Evolutionary conservation across 2,329 filamentous ascomycete species (phyloP).

Genomic region (Cordyceps tenuipes): DNA sequence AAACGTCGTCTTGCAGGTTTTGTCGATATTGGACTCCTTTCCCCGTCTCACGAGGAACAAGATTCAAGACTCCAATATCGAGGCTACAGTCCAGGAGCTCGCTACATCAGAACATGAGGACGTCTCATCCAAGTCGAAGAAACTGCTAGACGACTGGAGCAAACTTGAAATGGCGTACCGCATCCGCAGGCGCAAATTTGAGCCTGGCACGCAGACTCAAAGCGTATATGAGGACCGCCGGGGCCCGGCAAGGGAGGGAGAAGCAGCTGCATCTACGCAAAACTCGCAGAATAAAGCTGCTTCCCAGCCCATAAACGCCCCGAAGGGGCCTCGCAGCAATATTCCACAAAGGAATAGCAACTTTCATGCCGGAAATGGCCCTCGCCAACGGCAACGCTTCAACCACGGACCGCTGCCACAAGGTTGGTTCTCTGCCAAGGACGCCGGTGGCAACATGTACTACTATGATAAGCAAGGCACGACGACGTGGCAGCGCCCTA

Average conservation of each 20-base stretch:
- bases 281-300: constrained; percentile 32
- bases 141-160: constrained; percentile 76
- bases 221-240: constrained; percentile 59
- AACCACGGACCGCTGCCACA: constrained; percentile 51
- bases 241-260: constrained; percentile 33
- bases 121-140: constrained; percentile 62
- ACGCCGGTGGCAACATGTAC: constrained; percentile 64
- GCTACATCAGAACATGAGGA: constrained; percentile 61
- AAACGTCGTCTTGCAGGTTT: constrained; percentile 80
- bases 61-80: constrained; percentile 92
- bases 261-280: constrained; percentile 21
- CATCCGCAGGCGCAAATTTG: constrained; percentile 82
- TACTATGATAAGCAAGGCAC: constrained; percentile 74
- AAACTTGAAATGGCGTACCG: constrained; percentile 85
- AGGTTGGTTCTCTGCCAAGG: constrained; percentile 79
- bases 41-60: constrained; percentile 93
- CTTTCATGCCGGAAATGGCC: constrained; percentile 37
- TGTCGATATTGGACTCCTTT: constrained; percentile 82
- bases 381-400: constrained; percentile 41
- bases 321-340: constrained; percentile 53
- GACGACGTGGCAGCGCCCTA: constrained; percentile 77
- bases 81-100: constrained; percentile 66
- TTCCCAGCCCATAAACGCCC: constrained; percentile 41
- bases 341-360: constrained; percentile 43
- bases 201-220: constrained; percentile 52